phyloP scores from a whole-genome alignment of 306 rosid genomes.

The Begonia loranthoides region DNA sequence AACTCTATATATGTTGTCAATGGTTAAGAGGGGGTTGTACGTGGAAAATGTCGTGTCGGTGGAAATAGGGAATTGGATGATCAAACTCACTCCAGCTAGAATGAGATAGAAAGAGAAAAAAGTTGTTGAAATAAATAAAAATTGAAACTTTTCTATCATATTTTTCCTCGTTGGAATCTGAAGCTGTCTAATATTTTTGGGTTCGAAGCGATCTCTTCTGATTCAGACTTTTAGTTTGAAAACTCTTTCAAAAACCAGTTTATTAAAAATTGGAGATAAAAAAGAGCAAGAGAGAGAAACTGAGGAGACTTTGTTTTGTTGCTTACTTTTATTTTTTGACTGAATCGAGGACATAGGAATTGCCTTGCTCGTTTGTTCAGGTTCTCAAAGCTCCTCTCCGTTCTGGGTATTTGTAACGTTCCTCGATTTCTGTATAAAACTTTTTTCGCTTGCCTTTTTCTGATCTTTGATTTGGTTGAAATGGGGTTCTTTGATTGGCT shows the following conservation, averaged over 20 bases:
- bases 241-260: neutral
- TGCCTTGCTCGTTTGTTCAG: slow-evolving; percentile 32
- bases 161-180: slow-evolving; percentile 7
- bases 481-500: slow-evolving; percentile 8
- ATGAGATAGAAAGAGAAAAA: neutral
- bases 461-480: slow-evolving; percentile 35
- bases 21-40: neutral
- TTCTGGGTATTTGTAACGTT: neutral
- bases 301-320: neutral
- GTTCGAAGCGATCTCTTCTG: neutral
- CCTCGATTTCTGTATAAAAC: neutral
- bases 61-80: slow-evolving; percentile 18
- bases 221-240: neutral
- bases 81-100: slow-evolving; percentile 11
- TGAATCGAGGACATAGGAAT: slow-evolving; percentile 33
- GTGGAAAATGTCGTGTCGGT: slow-evolving; percentile 17
- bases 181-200: slow-evolving; percentile 9
- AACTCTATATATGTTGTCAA: too few relatives aligned
- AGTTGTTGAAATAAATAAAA: neutral
- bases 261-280: neutral
- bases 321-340: slow-evolving; percentile 20
- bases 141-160: neutral
- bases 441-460: slow-evolving; percentile 7
- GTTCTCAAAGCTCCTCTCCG: slow-evolving; percentile 21
- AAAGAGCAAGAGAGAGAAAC: neutral